These are phyloP conservation scores for Straminergon stramineum DNA, from an alignment of 225 moss, liverwort and hornwort genomes.

Conservation along the genomic window DNA sequence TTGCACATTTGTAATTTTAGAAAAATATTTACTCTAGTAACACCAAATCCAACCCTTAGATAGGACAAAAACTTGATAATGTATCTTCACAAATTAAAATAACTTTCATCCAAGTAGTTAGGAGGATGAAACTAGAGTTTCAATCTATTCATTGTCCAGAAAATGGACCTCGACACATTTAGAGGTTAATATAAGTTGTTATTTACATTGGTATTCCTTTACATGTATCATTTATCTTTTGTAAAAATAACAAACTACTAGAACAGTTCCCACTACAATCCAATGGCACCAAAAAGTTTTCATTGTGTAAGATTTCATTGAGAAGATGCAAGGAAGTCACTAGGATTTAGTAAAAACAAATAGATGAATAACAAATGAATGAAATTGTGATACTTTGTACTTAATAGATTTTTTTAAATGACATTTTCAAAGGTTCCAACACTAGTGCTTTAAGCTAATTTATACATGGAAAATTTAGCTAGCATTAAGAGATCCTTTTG, in stretches of 20 bases:
- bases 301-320: neutral
- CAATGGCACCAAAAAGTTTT: neutral
- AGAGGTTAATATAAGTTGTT: neutral
- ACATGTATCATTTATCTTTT: neutral
- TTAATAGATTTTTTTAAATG: neutral
- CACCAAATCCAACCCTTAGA: too few species aligned
- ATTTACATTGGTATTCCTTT: neutral
- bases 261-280: fast-evolving
- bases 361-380: neutral
- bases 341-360: neutral
- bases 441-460: fast-evolving
- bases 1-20: too few species aligned
- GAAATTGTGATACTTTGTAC: neutral
- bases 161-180: too few species aligned
- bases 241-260: neutral
- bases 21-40: too few species aligned
- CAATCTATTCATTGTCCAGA: too few species aligned
- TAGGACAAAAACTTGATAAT: too few species aligned
- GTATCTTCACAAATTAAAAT: too few species aligned
- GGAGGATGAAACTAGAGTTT: too few species aligned
- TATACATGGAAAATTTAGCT: neutral
- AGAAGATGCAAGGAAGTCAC: fast-evolving
- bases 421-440: neutral
- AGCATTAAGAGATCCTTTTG: neutral
- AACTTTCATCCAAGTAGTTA: too few species aligned